Evolutionary conservation across 2,329 filamentous ascomycete genomes (phyloP), one percentile per base, ranked within the genome.

Genomic region (Calonectria ilicicola): DNA sequence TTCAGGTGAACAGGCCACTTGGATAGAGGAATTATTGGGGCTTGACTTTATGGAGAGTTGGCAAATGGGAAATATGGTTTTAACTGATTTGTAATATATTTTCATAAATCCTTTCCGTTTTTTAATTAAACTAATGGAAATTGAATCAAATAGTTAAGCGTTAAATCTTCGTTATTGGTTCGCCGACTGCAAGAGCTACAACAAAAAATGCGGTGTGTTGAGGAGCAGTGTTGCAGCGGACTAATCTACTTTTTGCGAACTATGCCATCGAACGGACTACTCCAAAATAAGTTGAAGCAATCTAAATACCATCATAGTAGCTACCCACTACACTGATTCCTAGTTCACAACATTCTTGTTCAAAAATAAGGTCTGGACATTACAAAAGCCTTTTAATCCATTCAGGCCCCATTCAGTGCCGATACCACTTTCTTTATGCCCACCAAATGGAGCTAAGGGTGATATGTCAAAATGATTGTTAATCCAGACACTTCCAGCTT

Each of bases 401-500:
- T 78, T 79, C 15, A 82, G 42, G 0, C 86, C 86, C 80, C 83
- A 85, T 70, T 87, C 86, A n/a, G 79, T 78, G 0, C 86, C 86
- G 29, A 87, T 81, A 0, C 86, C 86, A 53, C 85, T 87, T 46
- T 83, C 77, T 77, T 87, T 87, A 65, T 86, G 84, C 3, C 86
- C 86, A 1, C 85, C 85, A 67, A 86, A 87, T 0, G 85, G 83
- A 3, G 76, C 82, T n/a, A 77, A 69, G 0, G 81, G 81, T 2
- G 79, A 75, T 2, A 81, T 75, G 78, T 91, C 90, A 76, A 91
- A 83, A 75, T 87, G 90, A 12, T 63, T 85, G 80, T 93, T 92
- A 74, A 92, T 87, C 87, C 89, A 92, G 1, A 93, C 89, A 5
- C 81, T 87, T 1, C 91, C 91, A 0, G 88, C 86, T 76, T 92